Conservation (phyloP, 2,329 filamentous ascomycete species). For the Ceratocystiopsis brevicomis region DNA sequence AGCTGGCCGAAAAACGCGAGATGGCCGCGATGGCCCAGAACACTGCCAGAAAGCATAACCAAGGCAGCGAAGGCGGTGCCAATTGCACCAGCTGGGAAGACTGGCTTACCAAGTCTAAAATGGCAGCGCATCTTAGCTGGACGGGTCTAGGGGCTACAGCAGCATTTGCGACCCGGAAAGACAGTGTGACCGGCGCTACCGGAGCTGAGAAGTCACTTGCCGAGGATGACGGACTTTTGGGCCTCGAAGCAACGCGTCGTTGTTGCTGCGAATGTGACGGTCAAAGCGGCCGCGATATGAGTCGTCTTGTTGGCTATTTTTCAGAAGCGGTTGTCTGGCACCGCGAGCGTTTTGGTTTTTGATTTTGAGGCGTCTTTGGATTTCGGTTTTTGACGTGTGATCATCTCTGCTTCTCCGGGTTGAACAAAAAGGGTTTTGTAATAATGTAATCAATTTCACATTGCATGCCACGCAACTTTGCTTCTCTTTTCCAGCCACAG, state of each 20-base stretch:
- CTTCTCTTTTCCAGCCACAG: no score
- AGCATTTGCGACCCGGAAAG: slow-evolving; percentile 4
- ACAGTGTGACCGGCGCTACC: slow-evolving; percentile 3
- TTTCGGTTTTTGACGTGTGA: background rate
- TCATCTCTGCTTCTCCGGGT: no score
- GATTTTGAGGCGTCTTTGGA: background rate
- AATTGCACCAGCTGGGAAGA: background rate
- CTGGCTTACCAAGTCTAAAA: slow-evolving; percentile 3
- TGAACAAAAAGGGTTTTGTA: no score
- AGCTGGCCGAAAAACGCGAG: slow-evolving; percentile 23
- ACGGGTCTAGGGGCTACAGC: slow-evolving; percentile 20
- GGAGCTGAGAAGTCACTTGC: slow-evolving; percentile 6
- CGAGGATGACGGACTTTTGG: slow-evolving; percentile 16
- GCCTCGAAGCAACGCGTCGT: slow-evolving; percentile 17
- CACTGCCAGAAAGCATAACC: no score
- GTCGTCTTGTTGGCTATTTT: slow-evolving; percentile 14
- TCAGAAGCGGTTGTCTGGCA: slow-evolving; percentile 5
- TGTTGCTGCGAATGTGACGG: slow-evolving; percentile 17
- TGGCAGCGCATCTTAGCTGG: slow-evolving; percentile 17
- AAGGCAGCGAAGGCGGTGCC: background rate
- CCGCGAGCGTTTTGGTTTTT: slow-evolving; percentile 3
- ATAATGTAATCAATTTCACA: no score
- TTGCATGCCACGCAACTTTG: no score
- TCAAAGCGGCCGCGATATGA: slow-evolving; percentile 16
- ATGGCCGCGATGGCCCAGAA: slow-evolving; percentile 19